Conservation (phyloP, 176 grass and related monocot genomes). For the barley (Hordeum vulgare) region MorexV3_pseudomolecules_assembly NC_058521.1:576125452-576125951, state of each 20-base stretch:
- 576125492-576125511: not conserved
- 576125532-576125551: not conserved
- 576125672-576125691: not conserved
- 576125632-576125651: not conserved
- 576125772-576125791: not conserved
- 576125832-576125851: not conserved
- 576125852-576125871: not conserved
- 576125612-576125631: not conserved
- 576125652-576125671: not conserved
- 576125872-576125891: not conserved
- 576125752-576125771: not conserved
- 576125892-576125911: not conserved
- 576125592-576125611: not conserved
- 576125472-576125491: not conserved
- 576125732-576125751: not conserved
- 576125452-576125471: slow-evolving; percentile 10
- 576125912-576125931: not conserved
- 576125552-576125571: not conserved
- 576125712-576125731: not conserved
- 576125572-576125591: not conserved
- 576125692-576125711: not conserved
- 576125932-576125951: not conserved
- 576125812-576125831: not conserved
- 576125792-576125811: not conserved
- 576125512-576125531: not conserved